Percentiles rank a stretch among this genome's conserved stretches.
Conservation (phyloP, 169 alveolate genomes). For the Fabrea salina region DNA sequence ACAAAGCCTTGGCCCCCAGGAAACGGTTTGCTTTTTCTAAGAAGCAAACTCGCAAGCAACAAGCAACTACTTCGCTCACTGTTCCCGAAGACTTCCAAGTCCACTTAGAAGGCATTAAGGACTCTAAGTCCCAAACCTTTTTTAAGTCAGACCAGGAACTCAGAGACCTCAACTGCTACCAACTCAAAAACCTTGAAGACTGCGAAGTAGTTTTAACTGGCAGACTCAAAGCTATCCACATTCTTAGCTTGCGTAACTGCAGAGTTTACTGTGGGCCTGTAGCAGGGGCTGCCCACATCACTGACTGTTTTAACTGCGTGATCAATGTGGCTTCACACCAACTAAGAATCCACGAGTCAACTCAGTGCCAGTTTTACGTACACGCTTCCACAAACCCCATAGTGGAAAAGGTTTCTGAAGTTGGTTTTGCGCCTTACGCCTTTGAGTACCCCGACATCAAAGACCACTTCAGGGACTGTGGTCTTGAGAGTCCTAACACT, state of each 20-base stretch:
- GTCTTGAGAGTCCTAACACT: constrained; percentile 47
- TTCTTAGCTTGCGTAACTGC: constrained; percentile 53
- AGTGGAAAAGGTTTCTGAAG: constrained; percentile 61
- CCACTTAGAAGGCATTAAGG: neutral
- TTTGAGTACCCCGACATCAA: constrained; percentile 53
- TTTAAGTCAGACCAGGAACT: neutral
- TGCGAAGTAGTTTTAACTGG: constrained; percentile 54
- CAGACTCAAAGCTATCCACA: constrained; percentile 60
- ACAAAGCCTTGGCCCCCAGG: constrained; percentile 47
- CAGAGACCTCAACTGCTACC: neutral
- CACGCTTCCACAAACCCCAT: constrained; percentile 69
- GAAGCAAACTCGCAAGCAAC: constrained; percentile 41
- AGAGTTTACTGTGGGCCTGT: constrained; percentile 68
- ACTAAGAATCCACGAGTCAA: constrained; percentile 69
- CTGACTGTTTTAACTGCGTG: constrained; percentile 49
- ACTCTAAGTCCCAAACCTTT: neutral
- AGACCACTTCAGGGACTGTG: constrained; percentile 45
- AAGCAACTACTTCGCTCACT: constrained; percentile 21
- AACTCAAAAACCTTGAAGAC: constrained; percentile 40
- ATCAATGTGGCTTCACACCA: constrained; percentile 71
- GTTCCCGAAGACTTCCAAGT: neutral
- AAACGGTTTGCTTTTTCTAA: constrained; percentile 56
- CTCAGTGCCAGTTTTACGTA: constrained; percentile 55
- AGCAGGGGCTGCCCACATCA: constrained; percentile 71
- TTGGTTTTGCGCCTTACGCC: constrained; percentile 53